These are phyloP conservation scores for Hyaloperonospora brassicae DNA, from an alignment of 352 stramenopile species.

Conservation along the genomic window DNA sequence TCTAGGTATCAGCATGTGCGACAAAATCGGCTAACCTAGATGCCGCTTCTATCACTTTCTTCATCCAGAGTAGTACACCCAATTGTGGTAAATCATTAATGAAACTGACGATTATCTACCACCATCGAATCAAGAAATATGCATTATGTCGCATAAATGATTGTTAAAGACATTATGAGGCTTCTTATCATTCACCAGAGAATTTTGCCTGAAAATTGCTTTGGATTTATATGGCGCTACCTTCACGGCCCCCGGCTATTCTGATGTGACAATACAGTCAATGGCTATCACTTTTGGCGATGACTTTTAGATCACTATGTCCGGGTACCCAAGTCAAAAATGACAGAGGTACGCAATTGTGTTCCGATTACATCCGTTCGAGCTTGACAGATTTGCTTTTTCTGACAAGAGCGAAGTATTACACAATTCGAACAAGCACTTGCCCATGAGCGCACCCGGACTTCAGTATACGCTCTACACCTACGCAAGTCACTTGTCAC, in stretches of 20 bases:
- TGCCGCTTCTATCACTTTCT: constrained; percentile 10
- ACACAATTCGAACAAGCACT: background rate
- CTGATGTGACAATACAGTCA: background rate
- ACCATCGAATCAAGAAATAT: background rate
- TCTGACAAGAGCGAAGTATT: background rate
- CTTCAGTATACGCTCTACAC: background rate
- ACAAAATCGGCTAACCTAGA: constrained; percentile 1
- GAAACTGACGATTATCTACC: constrained; percentile 3
- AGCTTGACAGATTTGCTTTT: background rate
- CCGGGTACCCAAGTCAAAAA: background rate
- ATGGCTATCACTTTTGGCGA: background rate
- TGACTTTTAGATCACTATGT: background rate
- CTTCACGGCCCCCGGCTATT: background rate
- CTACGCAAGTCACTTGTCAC: background rate
- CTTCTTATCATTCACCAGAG: background rate
- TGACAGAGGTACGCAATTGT: background rate
- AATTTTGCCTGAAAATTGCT: background rate
- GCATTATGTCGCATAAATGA: constrained; percentile 5
- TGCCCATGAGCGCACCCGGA: background rate
- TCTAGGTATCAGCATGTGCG: too few species aligned
- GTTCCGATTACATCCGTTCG: background rate
- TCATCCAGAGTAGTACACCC: constrained; percentile 1
- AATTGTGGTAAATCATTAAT: constrained; percentile 1
- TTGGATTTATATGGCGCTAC: background rate
- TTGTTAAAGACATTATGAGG: background rate